Evolutionary conservation across 805 yeast genomes (phyloP), one percentile per base, ranked within the genome.

Genomic region (Myxozyma lipomycoides): DNA sequence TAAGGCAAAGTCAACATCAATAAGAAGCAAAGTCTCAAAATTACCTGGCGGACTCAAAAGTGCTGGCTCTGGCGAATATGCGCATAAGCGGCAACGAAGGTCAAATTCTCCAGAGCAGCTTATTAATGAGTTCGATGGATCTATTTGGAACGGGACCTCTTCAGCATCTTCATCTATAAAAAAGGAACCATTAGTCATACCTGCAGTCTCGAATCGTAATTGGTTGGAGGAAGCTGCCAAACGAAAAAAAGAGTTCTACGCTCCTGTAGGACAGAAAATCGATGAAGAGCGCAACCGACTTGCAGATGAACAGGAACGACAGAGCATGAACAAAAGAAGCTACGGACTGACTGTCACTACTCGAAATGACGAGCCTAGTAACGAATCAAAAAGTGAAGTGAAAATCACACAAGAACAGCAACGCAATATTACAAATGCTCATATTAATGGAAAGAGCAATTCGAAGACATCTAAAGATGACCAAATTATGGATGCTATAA

Each of bases 151-250:
- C n/a, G 30, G 45, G 45, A 7, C 36, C 43, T 15, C 21, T 30
- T 3, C 41, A 23, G 12, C 35, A 25, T 28, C 32, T 34, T 21
- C 37, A 26, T 15, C 36, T 36, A 19, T 43, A 39, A n/a, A 43
- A 46, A 19, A 25, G n/a, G 37, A 43, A 21, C 35, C 22, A 12
- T 35, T 48, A 24, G 59, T 55, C 36, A 55, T 55, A 15, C 48
- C 48, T 21, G 53, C 59, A 9, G 48, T 49, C 15, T 34, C 42
- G 38, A 54, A 52, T 30, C 39, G 42, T 35, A 52, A 54, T 48
- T 54, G 58, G 58, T 47, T 52, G 12, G 53, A 54, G 35, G 52
- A 49, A 49, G 18, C 18, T 38, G 36, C 45, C 45, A 49, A 43
- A 39, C 30, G 35, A 23, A 44, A 43, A 40, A 12, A 18, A 26